Evolutionary conservation across 1,284 basidiomycete species (phyloP), one percentile per base, ranked within the genome.

Genomic region (Schizopora paradoxa): DNA sequence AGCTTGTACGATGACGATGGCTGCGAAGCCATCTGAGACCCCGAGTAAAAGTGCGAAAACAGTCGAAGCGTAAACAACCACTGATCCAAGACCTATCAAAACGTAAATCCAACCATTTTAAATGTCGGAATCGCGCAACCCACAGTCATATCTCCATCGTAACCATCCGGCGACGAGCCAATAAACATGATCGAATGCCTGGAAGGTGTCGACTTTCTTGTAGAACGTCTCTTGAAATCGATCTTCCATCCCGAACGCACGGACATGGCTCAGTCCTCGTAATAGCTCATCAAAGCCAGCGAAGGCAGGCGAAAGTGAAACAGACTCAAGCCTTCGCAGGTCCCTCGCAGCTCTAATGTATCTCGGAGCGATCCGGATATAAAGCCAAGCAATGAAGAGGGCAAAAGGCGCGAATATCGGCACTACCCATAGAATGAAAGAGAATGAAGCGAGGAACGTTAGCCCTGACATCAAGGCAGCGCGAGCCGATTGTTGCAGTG

Each of bases 181-280:
- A 62, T 84, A 84, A 45, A 74, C 74, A 59, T 85, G 81, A 59
- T 85, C 82, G 56, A 78, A 83, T 2, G 74, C 74, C 59, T 85
- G 82, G 61, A 84, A 84, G 53, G 70, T 82, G 60, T 93, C 89
- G 22, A 92, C 84, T 64, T 86, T 73, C 43, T 67, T 60, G 62
- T 86, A 89, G 56, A 91, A 85, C 13, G 65, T 55, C 51, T 82
- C 71, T 56, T 90, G 85, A 62, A 91, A 91, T 48, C 82, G 65
- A 23, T 69, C 66, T 57, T 91, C 89, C 70, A 86, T 87, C 2
- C 80, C 84, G 61, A 90, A 92, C 0, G 88, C 90, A 21, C 89
- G 77, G 16, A 93, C 80, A 54, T 88, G 82, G 23, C 81, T 68
- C 31, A 91, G 75, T 3, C 90, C 90, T 31, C 73, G 74, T 29